Evolutionary conservation across 1,139 yeast genomes (phyloP).

Genomic region (Pichia sp.): DNA sequence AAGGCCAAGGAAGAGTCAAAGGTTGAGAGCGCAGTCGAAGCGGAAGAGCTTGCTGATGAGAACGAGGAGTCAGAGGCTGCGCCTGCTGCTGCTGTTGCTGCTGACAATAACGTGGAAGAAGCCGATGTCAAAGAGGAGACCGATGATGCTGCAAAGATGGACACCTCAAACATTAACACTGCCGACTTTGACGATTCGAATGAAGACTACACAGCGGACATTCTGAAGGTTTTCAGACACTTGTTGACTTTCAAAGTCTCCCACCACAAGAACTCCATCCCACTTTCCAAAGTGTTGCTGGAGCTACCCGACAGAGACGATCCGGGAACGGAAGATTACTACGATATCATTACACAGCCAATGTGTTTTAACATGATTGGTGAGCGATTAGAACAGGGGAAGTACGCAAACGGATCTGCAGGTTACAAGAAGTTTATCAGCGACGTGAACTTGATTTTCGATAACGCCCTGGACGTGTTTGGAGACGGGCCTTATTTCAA

Average conservation of each 20-base stretch:
- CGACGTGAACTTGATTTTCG: conserved; percentile 48
- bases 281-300: conserved; percentile 25
- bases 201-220: conserved; percentile 17
- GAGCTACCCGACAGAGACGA: conserved; percentile 59
- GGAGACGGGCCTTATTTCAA: conserved; percentile 52
- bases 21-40: background rate
- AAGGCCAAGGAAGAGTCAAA: background rate
- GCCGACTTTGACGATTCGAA: conserved; percentile 10
- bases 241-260: conserved; percentile 20
- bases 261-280: conserved; percentile 22
- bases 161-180: background rate
- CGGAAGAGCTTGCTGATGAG: background rate
- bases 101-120: background rate
- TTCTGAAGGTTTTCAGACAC: conserved; percentile 17
- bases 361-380: conserved; percentile 51
- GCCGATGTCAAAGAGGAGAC: background rate
- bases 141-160: background rate
- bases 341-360: conserved; percentile 55
- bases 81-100: background rate
- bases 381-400: conserved; percentile 41
- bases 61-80: background rate
- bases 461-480: conserved; percentile 57
- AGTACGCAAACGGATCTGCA: conserved; percentile 37
- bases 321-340: conserved; percentile 68
- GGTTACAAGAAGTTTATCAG: conserved; percentile 45